Base-by-base conservation (phyloP, 192 early-diverging fungal species). In the Coemansia sp. region DNA sequence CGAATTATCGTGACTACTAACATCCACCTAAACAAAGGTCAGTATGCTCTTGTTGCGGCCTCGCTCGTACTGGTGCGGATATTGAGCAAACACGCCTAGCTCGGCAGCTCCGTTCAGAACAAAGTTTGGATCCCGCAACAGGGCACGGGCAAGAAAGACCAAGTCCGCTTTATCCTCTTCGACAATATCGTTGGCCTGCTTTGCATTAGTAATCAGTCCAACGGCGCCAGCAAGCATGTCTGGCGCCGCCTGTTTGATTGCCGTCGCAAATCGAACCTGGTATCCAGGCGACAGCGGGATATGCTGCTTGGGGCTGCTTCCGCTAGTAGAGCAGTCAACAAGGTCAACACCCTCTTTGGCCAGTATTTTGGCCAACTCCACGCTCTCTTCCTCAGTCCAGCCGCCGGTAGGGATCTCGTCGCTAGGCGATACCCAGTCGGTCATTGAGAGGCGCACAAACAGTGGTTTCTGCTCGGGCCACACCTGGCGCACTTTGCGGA, bases 381-480 rank as follows among this genome's bases (percentile, higher is more conserved):
- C 80, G 6, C 90, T 88, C 38, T 98, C 93, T 20, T 94, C 87
- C 29, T 86, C 69, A 68, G 91, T 88, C 93, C 93, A 94, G 2
- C 92, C 88, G 2, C 85, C 84, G 15, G 63, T 68, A 13, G 57
- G 57, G 13, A 60, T 60, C 4, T 60, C 57, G 31, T 60, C 57
- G 6, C 57, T 60, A 5, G 57, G 57, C 57, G 57, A 60, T 11
- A 86, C 90, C 76, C 88, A 90, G 62, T 98, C 96, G 0, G 93
- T 88, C 38, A 82, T 78, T n/a, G 93, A 94, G 3, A 97, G 57
- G 27, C 96, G 91, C 44, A 94, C 85, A 74, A 94, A 97, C 64
- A 98, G 79, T 0, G 96, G 94, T 74, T 93, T 93, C 12, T 93
- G 79, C 10, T 76, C 67, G 1, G 95, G 93, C 94, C 94, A 95